Base-by-base conservation (phyloP, 495 filamentous ascomycete genomes). In the Neurospora discreta region DNA sequence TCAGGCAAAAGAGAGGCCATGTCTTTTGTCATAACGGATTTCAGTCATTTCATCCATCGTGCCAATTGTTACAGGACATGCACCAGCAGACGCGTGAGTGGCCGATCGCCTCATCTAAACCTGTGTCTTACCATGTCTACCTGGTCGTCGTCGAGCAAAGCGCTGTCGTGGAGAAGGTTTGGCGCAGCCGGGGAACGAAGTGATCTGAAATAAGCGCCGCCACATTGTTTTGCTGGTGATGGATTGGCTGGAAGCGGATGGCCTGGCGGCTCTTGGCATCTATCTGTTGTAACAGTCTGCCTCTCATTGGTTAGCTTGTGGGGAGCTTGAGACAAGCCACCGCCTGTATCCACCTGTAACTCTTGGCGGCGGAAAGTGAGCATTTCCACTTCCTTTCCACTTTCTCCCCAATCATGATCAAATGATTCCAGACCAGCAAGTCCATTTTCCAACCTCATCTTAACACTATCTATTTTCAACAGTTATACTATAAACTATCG, bases 161-260 rank as follows among this genome's bases (percentile, higher is more conserved):
- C 67, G 75, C 72, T 71, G 74, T 75, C 70, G 73, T 78, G 78
- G 77, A 73, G 73, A 16, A 71, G 44, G 40, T 71, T 70, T 78
- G 74, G 75, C 72, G 75, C 71, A 73, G 46, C 39, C 46, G 23
- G 33, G 52, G 26, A 65, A 65, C 26, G 26, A 18, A 33, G 52
- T 41, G 39, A 74, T 80, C 74, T 78, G 76, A 73, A 79, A 79
- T 81, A 81, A 75, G 79, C 80, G 80, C 80, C 75, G 73, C 67
- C 65, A 46, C 43, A 73, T 71, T 43, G 73, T 33, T 26, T 72
- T 74, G 71, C 43, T 68, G 74, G 60, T 68, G 65, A 30, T 41
- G 68, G 70, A 80, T 80, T 79, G 80, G 77, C 75, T 70, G 73
- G 23, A 65, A 36, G 52, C 26, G 33, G 0, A 0, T 1, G 26